Percentiles rank a stretch among this genome's conserved stretches.
These are phyloP conservation scores for Saccharomyces hybrid DNA, from an alignment of 1,139 yeast genomes.

Conservation along the genomic window DNA sequence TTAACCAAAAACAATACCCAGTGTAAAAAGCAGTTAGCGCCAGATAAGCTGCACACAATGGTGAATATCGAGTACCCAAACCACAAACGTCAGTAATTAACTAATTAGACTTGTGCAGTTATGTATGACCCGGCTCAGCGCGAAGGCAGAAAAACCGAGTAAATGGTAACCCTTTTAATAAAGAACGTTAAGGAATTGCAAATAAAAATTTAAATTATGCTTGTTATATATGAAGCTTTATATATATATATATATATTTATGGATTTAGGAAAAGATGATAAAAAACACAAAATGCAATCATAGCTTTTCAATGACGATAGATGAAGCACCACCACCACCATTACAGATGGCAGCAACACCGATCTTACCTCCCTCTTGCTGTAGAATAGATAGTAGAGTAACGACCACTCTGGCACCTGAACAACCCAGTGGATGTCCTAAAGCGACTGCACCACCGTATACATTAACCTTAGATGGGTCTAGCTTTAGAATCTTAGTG, in stretches of 20 bases:
- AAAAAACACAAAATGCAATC: neutral
- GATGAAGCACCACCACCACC: constrained; percentile 99
- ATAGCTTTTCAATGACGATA: constrained; percentile 53
- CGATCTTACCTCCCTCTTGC: constrained; percentile 82
- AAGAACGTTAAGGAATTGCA: neutral
- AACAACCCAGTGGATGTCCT: constrained; percentile 96
- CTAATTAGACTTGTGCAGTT: neutral
- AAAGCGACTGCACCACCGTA: constrained; percentile 98
- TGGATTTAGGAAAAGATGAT: neutral
- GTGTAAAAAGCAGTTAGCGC: neutral
- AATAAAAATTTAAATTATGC: neutral
- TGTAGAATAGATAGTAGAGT: constrained; percentile 68
- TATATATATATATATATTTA: neutral
- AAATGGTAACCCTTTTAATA: neutral
- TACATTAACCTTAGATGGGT: constrained; percentile 68
- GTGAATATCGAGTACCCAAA: neutral
- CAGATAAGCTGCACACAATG: neutral
- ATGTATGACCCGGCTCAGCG: neutral
- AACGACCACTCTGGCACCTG: constrained; percentile 91
- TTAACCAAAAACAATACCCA: neutral
- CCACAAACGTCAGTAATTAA: neutral
- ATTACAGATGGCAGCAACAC: constrained; percentile 93
- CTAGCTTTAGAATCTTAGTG: constrained; percentile 61
- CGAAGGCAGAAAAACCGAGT: neutral
- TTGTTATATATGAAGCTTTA: constrained; percentile 5